A percentile compares a stretch with the other conserved stretches of the same genome.
These are phyloP conservation scores for Auxenochlorella protothecoides DNA, from an alignment of 139 green algal genomes.

Conservation along the genomic window DNA sequence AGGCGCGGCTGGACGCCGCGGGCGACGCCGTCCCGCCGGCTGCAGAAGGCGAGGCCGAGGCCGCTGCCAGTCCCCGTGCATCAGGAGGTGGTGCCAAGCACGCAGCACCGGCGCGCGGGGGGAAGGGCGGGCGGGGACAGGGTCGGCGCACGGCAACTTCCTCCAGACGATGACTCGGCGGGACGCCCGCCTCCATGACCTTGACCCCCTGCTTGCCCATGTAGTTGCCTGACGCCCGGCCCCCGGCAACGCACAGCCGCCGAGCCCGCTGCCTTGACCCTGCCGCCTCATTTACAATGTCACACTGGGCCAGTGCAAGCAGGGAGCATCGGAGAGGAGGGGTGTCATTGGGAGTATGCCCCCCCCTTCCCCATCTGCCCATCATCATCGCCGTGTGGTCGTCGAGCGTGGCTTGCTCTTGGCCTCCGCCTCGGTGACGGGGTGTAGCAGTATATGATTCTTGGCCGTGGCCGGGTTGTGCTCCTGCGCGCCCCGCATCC, in stretches of 20 bases:
- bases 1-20: not conserved
- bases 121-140: not conserved
- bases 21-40: not conserved
- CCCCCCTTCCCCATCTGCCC: not conserved
- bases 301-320: not conserved
- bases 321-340: not conserved
- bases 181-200: too few relatives aligned
- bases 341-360: not conserved
- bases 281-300: too few relatives aligned
- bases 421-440: constrained; percentile 69
- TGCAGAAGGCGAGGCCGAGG: not conserved
- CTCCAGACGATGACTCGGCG: too few relatives aligned
- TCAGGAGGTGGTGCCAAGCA: not conserved
- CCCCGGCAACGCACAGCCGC: too few relatives aligned
- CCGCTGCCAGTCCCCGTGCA: too few relatives aligned
- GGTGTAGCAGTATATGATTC: constrained; percentile 85
- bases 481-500: constrained; percentile 72
- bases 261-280: too few relatives aligned
- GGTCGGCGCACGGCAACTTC: too few relatives aligned
- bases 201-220: too few relatives aligned
- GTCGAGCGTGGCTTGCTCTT: constrained; percentile 31
- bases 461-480: constrained; percentile 61
- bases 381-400: constrained; percentile 2
- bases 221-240: too few relatives aligned
- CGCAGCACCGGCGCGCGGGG: constrained; percentile 1